These are phyloP conservation scores for Ganoderma meredithae DNA, from an alignment of 1,284 basidiomycete species.

Conservation along the genomic window DNA sequence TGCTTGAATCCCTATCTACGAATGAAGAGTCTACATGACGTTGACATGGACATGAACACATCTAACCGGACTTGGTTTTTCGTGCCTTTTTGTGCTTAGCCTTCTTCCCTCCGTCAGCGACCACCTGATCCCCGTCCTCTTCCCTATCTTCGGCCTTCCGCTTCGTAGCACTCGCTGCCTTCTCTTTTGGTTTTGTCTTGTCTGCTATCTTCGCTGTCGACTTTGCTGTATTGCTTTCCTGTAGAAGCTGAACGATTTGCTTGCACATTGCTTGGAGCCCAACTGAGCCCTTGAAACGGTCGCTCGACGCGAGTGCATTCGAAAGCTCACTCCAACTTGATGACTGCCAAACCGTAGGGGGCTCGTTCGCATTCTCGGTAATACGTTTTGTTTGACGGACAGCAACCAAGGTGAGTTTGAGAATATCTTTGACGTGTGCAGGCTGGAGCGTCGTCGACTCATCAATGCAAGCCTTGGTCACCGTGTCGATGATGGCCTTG, in stretches of 20 bases:
- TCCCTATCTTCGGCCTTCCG: constrained; percentile 39
- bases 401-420: constrained; percentile 76
- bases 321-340: constrained; percentile 50
- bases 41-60: not conserved
- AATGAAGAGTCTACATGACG: constrained; percentile 18
- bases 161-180: constrained; percentile 30
- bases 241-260: constrained; percentile 50
- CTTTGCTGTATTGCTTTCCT: constrained; percentile 22
- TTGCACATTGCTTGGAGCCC: constrained; percentile 55
- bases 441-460: constrained; percentile 59
- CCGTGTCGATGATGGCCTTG: constrained; percentile 56
- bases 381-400: constrained; percentile 70
- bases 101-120: constrained; percentile 46
- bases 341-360: constrained; percentile 52
- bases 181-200: constrained; percentile 15
- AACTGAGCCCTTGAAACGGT: constrained; percentile 53
- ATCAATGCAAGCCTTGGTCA: constrained; percentile 60
- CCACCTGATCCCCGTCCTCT: constrained; percentile 36
- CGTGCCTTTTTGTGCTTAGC: constrained; percentile 63
- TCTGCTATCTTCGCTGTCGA: constrained; percentile 20
- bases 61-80: constrained; percentile 40
- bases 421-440: constrained; percentile 79
- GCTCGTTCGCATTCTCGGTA: constrained; percentile 37
- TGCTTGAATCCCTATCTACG: constrained; percentile 24
- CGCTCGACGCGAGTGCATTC: constrained; percentile 46